phyloP scores from a whole-genome alignment of 139 green algal species.

The Chlorella sp. region DNA sequence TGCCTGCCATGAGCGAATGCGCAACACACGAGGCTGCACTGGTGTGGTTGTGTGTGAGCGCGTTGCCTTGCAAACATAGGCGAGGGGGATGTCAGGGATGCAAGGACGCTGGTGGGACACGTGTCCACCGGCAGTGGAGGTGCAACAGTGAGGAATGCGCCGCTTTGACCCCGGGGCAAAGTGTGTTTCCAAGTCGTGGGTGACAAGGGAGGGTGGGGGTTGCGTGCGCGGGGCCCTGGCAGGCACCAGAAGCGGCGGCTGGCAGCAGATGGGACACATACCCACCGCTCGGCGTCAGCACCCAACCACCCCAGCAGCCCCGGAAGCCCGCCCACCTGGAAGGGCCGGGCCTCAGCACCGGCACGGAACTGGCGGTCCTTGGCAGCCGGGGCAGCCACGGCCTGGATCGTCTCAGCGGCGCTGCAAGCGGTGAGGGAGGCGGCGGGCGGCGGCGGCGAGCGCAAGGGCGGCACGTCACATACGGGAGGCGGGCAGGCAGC shows the following conservation, averaged over 20 bases:
- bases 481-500: background rate
- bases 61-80: too few relatives aligned
- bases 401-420: background rate
- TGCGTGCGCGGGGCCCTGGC: too few relatives aligned
- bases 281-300: background rate
- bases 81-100: too few relatives aligned
- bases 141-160: background rate
- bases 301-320: background rate
- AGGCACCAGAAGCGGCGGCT: background rate
- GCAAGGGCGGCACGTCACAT: background rate
- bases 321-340: constrained; percentile 32
- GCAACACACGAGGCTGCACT: too few relatives aligned
- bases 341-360: constrained; percentile 57
- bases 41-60: too few relatives aligned
- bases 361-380: constrained; percentile 36
- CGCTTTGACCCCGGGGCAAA: too few relatives aligned
- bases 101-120: background rate
- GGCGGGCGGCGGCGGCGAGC: background rate
- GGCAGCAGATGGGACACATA: background rate
- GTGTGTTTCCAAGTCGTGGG: too few relatives aligned
- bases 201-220: too few relatives aligned
- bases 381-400: background rate
- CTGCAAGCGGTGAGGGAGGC: background rate
- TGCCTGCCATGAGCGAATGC: too few relatives aligned
- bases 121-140: background rate